Evolutionary conservation across 83 land plant genomes (phyloP), one percentile per base, ranked within the genome.

Genomic region (Isoetes engelmannii): DNA sequence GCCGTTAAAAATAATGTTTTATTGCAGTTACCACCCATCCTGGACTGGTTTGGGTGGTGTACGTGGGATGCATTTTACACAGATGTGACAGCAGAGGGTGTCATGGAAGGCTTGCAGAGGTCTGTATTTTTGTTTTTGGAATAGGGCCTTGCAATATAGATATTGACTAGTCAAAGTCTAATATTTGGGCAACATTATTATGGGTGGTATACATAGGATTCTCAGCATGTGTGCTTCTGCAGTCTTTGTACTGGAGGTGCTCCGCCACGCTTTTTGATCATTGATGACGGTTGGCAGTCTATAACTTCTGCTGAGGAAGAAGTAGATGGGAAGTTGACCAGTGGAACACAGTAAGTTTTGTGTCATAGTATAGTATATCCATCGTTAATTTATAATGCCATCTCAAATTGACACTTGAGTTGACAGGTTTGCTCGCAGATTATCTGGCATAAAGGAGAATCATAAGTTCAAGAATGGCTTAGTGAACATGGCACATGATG

Each of bases 31-130:
- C 98, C 96, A 28, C 87, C 83, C 19, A 84, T 94, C 75, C 76
- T 94, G 67, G 84, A 94, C 74, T 94, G 92, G 90, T 94, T 94
- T 75, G 98, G 98, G 8, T 94, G 98, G 98, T 94, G 98, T 56
- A 94, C 98, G n/a, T 94, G 98, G 98, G 92, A 94, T 82, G 98
- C 98, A 46, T 94, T 94, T 69, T 90, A 94, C 54, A 90, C 96
- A 0, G 82, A 90, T 68, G 98, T 94, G 15, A 82, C 90, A 44
- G 75, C 90, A 4, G 92, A 90, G 44, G 96, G 92, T 0, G 86
- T 94, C 20, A 77, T 63, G 44, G 72, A 84, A 75, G 98, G 98
- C 44, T 7, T 94, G 28, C 63, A 83, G 72, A 90, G 98, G 98
- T 89, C 78, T 6, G 8, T 12, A 45, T 28, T 28, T 28, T 28